A percentile compares a stretch with the other conserved stretches of the same genome.
phyloP scores from a whole-genome alignment of 2,329 filamentous ascomycete species.

The Chrysoporthe cubensis region DNA sequence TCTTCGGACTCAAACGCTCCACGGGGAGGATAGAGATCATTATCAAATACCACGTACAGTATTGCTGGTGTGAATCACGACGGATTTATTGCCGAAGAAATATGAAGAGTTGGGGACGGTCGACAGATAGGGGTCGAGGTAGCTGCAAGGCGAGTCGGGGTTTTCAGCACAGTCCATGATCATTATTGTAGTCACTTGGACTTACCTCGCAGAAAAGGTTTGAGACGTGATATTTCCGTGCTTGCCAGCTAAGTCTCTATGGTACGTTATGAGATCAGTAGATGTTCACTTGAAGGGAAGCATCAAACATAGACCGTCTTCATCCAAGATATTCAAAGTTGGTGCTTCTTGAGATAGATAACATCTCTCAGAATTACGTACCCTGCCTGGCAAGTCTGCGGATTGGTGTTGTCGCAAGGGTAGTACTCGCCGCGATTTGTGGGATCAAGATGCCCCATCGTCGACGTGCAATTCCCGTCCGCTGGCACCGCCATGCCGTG shows the following conservation, averaged over 20 bases:
- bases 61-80: conserved; percentile 1
- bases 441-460: conserved; percentile 1
- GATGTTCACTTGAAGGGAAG: neutral
- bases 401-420: conserved; percentile 5
- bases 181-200: neutral
- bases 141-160: neutral
- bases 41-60: neutral
- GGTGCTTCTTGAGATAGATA: neutral
- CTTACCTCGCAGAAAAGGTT: neutral
- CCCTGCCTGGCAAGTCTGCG: conserved; percentile 2
- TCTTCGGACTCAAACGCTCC: too few relatives aligned
- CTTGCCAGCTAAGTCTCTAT: conserved; percentile 1
- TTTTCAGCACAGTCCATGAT: neutral
- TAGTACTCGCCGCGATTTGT: conserved; percentile 7
- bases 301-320: too few relatives aligned
- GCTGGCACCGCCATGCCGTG: neutral
- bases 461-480: conserved; percentile 1
- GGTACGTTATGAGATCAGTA: neutral
- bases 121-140: neutral
- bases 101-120: neutral
- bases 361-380: neutral
- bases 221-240: conserved; percentile 8
- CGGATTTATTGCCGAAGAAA: neutral
- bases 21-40: too few relatives aligned
- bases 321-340: too few relatives aligned